Conservation (phyloP, 768 basidiomycete genomes). For the Boletales sp. region DNA sequence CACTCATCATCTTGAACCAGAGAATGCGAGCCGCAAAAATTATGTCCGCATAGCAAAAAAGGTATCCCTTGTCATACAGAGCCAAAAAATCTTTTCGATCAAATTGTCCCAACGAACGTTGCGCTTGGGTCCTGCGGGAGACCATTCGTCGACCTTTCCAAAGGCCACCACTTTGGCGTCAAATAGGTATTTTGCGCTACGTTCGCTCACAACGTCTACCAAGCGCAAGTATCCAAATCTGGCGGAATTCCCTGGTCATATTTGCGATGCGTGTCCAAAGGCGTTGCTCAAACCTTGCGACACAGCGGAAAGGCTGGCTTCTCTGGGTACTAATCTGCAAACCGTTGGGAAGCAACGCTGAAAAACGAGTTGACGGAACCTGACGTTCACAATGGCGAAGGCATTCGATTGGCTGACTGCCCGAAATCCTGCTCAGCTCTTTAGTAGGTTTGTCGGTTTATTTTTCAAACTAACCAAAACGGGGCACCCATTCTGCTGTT, state of each 20-base stretch:
- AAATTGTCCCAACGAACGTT: constrained; percentile 25
- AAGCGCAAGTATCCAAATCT: no score
- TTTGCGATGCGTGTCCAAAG: constrained; percentile 3
- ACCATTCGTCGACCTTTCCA: constrained; percentile 29
- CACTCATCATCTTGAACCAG: constrained; percentile 26
- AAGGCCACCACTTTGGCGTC: constrained; percentile 28
- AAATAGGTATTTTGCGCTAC: constrained; percentile 37
- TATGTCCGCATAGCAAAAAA: constrained; percentile 33
- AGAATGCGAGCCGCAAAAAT: constrained; percentile 14
- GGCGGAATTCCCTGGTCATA: no score
- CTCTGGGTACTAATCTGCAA: no score
- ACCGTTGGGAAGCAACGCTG: no score
- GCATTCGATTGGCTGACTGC: no score
- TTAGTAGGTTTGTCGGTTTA: no score
- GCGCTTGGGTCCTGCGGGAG: constrained; percentile 32
- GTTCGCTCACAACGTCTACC: constrained; percentile 27
- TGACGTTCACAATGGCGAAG: no score
- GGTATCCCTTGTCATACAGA: constrained; percentile 23
- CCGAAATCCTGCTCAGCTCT: no score
- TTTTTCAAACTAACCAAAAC: no score
- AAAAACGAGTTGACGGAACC: no score
- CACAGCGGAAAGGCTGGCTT: constrained; percentile 24
- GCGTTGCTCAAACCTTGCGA: constrained; percentile 21
- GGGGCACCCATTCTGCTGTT: no score
- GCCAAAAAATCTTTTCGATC: constrained; percentile 13